Percentiles rank a stretch among this genome's conserved stretches.
Conservation (phyloP, 2,329 filamentous ascomycete genomes). For the Nectriaceae sp. region DNA sequence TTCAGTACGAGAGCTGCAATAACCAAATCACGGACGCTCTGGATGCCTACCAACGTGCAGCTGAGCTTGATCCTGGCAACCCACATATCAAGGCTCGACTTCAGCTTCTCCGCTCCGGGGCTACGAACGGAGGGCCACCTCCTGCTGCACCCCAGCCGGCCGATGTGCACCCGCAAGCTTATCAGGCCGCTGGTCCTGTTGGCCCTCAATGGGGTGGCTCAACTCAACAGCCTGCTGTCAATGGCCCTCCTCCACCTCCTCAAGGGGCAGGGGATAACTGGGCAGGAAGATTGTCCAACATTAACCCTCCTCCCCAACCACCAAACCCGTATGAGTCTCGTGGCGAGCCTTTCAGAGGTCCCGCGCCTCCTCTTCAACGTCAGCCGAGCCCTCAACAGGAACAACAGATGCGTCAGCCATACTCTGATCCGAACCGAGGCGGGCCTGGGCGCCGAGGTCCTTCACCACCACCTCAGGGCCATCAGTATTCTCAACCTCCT, state of each 20-base stretch:
- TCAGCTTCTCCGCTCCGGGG: conserved; percentile 82
- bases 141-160: conserved; percentile 84
- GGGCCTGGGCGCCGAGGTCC: conserved; percentile 49
- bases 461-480: conserved; percentile 53
- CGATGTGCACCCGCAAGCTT: conserved; percentile 93
- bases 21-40: conserved; percentile 96
- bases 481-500: conserved; percentile 52
- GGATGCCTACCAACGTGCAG: conserved; percentile 92
- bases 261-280: conserved; percentile 56
- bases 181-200: conserved; percentile 79
- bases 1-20: conserved; percentile 95
- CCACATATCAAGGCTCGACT: conserved; percentile 95
- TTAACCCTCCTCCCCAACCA: conserved; percentile 74
- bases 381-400: conserved; percentile 79
- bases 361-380: conserved; percentile 65
- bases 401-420: conserved; percentile 58
- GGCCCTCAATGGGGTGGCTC: conserved; percentile 90
- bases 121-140: conserved; percentile 71
- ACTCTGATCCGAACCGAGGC: conserved; percentile 47
- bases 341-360: conserved; percentile 66
- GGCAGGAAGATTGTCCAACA: conserved; percentile 72
- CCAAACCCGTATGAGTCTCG: conserved; percentile 80
- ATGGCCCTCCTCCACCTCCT: conserved; percentile 65
- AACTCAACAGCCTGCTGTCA: conserved; percentile 53
- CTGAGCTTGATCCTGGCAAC: conserved; percentile 89